Evolutionary conservation across 2,329 filamentous ascomycete genomes (phyloP).

Genomic region (Cucurbitaria berberidis): DNA sequence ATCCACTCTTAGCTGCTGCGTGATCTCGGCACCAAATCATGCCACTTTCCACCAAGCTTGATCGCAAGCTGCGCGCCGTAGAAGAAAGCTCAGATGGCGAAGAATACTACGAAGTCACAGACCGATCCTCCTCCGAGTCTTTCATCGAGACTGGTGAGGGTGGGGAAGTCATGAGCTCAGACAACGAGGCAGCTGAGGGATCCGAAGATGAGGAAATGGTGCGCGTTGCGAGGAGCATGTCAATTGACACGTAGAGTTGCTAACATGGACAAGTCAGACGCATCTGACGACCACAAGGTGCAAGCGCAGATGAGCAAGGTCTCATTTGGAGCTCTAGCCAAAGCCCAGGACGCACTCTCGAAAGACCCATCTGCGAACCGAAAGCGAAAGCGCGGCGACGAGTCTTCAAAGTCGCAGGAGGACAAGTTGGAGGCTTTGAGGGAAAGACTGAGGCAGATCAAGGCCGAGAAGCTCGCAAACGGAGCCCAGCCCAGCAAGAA

Average conservation of each 20-base stretch:
- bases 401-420: slow-evolving; percentile 50
- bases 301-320: slow-evolving; percentile 63
- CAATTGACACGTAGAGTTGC: not conserved
- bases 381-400: slow-evolving; percentile 53
- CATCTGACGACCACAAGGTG: slow-evolving; percentile 50
- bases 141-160: slow-evolving; percentile 48
- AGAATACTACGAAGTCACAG: slow-evolving; percentile 49
- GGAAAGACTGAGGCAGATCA: slow-evolving; percentile 53
- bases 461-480: slow-evolving; percentile 46
- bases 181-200: slow-evolving; percentile 34
- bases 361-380: slow-evolving; percentile 37
- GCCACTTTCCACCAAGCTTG: slow-evolving; percentile 45
- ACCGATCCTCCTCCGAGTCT: slow-evolving; percentile 48
- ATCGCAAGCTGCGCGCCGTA: slow-evolving; percentile 44
- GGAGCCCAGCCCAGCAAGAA: slow-evolving; percentile 29
- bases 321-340: slow-evolving; percentile 88
- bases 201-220: slow-evolving; percentile 40
- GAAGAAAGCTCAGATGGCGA: slow-evolving; percentile 48
- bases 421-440: slow-evolving; percentile 56
- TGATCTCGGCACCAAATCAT: slow-evolving; percentile 16
- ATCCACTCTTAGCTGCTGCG: not conserved
- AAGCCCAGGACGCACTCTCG: slow-evolving; percentile 75
- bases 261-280: slow-evolving; percentile 34
- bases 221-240: not conserved
- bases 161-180: slow-evolving; percentile 44